phyloP scores from a whole-genome alignment of 2,329 filamentous ascomycete genomes.

The Alternaria sp. region DNA sequence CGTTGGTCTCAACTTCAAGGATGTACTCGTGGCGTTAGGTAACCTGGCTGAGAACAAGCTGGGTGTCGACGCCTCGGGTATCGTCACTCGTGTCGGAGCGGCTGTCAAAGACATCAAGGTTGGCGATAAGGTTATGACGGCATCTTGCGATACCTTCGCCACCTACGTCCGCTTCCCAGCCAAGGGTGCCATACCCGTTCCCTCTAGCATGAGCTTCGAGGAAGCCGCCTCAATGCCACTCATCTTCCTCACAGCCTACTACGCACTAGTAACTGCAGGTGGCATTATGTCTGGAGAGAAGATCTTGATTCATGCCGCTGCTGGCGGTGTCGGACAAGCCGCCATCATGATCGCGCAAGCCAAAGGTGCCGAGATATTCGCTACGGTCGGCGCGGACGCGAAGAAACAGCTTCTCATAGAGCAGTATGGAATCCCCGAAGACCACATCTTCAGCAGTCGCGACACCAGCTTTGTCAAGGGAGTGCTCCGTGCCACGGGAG shows the following conservation, averaged over 20 bases:
- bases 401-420: constrained; percentile 19
- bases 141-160: constrained; percentile 8
- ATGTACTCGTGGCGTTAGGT: constrained; percentile 4
- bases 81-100: constrained; percentile 1
- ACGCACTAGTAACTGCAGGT: constrained; percentile 3
- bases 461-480: constrained; percentile 14
- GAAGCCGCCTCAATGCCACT: constrained; percentile 11
- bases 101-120: constrained; percentile 3
- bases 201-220: constrained; percentile 7
- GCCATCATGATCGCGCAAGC: constrained; percentile 27
- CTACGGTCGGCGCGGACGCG: constrained; percentile 19
- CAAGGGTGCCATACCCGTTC: constrained; percentile 7
- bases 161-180: constrained; percentile 11
- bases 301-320: constrained; percentile 35
- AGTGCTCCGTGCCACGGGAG: constrained; percentile 18
- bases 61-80: constrained; percentile 1
- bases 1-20: constrained; percentile 10
- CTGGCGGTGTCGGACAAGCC: constrained; percentile 33
- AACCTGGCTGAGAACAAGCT: constrained; percentile 10
- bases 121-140: constrained; percentile 6
- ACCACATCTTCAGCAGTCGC: constrained; percentile 38
- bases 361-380: constrained; percentile 23
- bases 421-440: constrained; percentile 20
- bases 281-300: constrained; percentile 29
- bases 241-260: constrained; percentile 11